Evolutionary conservation across 331 rosid species (phyloP).

Genomic region (Pyrus hybrid): DNA sequence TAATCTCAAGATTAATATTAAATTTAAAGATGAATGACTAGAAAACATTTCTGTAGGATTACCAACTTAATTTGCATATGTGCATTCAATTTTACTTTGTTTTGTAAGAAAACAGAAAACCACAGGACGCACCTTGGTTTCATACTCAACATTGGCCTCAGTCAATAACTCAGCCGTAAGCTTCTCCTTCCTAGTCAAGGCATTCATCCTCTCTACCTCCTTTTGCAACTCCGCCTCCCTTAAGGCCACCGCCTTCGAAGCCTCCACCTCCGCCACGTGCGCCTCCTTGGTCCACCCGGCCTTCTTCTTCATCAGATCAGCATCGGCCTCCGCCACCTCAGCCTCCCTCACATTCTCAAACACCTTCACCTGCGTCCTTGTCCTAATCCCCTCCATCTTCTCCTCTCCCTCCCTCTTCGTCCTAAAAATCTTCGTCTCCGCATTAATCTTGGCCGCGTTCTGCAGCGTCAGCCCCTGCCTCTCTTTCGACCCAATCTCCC

Average conservation of each 20-base stretch:
- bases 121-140: background rate
- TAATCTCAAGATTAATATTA: no score
- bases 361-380: constrained; percentile 34
- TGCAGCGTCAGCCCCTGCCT: constrained; percentile 49
- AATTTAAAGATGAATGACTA: no score
- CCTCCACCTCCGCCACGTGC: background rate
- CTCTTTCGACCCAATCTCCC: constrained; percentile 36
- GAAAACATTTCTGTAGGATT: no score
- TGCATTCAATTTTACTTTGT: background rate
- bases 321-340: constrained; percentile 1
- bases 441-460: constrained; percentile 44
- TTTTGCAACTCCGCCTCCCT: constrained; percentile 15
- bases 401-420: constrained; percentile 37
- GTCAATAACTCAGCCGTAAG: constrained; percentile 37
- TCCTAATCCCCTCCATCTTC: constrained; percentile 41
- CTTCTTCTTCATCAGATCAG: constrained; percentile 1
- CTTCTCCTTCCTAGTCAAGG: constrained; percentile 9
- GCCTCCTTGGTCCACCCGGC: constrained; percentile 2
- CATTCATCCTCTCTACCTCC: constrained; percentile 9
- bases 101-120: background rate
- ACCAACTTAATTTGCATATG: background rate
- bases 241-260: background rate
- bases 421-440: constrained; percentile 40
- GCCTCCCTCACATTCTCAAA: constrained; percentile 23
- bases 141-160: constrained; percentile 24